phyloP scores from a whole-genome alignment of 1,139 yeast species.

The Lodderomyces theae region DNA sequence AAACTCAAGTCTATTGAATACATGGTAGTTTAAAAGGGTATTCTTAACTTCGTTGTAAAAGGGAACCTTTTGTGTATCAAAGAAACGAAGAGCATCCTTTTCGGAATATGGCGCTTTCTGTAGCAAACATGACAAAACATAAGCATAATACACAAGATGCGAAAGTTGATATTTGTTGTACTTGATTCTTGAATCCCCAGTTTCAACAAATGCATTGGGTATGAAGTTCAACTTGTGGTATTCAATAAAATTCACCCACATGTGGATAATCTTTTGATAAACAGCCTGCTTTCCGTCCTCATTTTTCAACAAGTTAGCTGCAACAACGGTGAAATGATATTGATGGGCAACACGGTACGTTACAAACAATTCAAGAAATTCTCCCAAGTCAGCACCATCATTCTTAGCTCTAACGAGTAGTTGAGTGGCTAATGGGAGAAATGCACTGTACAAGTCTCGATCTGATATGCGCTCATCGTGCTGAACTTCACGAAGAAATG shows the following conservation, averaged over 20 bases:
- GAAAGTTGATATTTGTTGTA: constrained; percentile 18
- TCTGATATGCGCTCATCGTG: constrained; percentile 30
- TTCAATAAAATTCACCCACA: constrained; percentile 39
- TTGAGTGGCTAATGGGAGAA: constrained; percentile 26
- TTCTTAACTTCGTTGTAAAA: constrained; percentile 20
- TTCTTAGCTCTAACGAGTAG: constrained; percentile 22
- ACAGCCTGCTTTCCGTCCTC: constrained; percentile 5
- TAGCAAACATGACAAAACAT: constrained; percentile 29
- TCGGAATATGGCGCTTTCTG: constrained; percentile 23
- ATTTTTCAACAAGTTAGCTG: constrained; percentile 20
- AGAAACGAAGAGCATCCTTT: constrained; percentile 28
- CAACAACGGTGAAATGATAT: constrained; percentile 30
- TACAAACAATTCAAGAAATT: constrained; percentile 28
- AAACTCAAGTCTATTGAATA: constrained; percentile 8
- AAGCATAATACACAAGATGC: constrained; percentile 35
- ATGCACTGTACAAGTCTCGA: constrained; percentile 22
- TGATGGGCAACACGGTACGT: constrained; percentile 31
- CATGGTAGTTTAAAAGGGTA: constrained; percentile 15
- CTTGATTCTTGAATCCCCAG: constrained; percentile 3
- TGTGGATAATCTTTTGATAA: constrained; percentile 26
- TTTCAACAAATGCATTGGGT: constrained; percentile 1
- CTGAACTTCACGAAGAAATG: constrained; percentile 40
- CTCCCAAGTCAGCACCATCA: constrained; percentile 13
- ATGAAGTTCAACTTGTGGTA: constrained; percentile 11
- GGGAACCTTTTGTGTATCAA: constrained; percentile 29